These are phyloP conservation scores for Leccinum longicurvipes DNA, from an alignment of 768 basidiomycete species.

Conservation along the genomic window DNA sequence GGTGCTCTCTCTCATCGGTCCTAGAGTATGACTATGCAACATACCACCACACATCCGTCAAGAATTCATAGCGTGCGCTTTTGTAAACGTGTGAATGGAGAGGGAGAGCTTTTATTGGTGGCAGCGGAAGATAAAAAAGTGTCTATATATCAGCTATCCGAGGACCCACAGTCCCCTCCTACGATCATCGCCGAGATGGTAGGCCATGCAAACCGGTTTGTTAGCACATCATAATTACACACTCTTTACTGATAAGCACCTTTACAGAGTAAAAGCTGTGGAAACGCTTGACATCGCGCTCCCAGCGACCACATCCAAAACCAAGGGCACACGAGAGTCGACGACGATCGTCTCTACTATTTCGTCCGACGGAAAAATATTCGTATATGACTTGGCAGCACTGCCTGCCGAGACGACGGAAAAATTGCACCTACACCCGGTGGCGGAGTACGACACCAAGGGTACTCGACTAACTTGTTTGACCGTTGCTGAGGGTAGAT, in stretches of 20 bases:
- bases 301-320: constrained; percentile 31
- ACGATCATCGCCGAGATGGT: constrained; percentile 64
- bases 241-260: constrained; percentile 1
- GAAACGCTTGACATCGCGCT: constrained; percentile 62
- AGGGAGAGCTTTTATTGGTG: constrained; percentile 71
- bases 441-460: constrained; percentile 76
- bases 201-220: constrained; percentile 84
- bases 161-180: constrained; percentile 45
- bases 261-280: constrained; percentile 72
- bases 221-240: background rate
- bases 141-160: constrained; percentile 65
- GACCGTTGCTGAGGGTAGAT: constrained; percentile 52
- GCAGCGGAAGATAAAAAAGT: constrained; percentile 90
- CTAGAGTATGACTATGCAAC: constrained; percentile 76
- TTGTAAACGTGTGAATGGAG: constrained; percentile 52
- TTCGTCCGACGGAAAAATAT: constrained; percentile 88
- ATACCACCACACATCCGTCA: constrained; percentile 71
- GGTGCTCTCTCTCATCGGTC: background rate
- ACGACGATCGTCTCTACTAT: constrained; percentile 72
- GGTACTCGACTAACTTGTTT: constrained; percentile 82
- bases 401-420: constrained; percentile 35
- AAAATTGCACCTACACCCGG: constrained; percentile 45
- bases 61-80: constrained; percentile 86
- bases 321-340: constrained; percentile 26
- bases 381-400: constrained; percentile 65